Conservation (phyloP, 2,329 filamentous ascomycete genomes). For the Neonectria punicea region DNA sequence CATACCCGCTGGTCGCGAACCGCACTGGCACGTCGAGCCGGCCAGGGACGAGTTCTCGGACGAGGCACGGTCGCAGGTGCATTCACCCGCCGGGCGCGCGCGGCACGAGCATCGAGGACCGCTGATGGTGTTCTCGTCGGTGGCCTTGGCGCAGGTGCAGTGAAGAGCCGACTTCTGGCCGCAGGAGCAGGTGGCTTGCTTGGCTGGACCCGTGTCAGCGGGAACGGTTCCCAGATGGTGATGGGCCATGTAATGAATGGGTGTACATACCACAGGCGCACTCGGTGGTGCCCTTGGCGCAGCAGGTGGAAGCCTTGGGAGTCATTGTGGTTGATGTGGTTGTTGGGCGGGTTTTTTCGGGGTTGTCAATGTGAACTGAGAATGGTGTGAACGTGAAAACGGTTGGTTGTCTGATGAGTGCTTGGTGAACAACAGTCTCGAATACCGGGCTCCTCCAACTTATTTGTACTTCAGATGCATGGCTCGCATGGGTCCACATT, state of each 20-base stretch:
- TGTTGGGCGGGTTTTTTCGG: constrained; percentile 43
- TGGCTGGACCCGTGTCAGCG: constrained; percentile 54
- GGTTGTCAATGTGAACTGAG: neutral
- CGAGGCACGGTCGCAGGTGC: constrained; percentile 80
- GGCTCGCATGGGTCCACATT: constrained; percentile 26
- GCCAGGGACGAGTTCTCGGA: constrained; percentile 73
- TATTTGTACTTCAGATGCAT: constrained; percentile 39
- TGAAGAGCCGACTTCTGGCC: constrained; percentile 87
- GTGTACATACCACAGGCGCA: constrained; percentile 67
- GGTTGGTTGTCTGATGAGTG: constrained; percentile 2
- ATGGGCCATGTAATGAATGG: neutral
- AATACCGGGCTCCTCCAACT: constrained; percentile 23
- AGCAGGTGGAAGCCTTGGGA: constrained; percentile 61
- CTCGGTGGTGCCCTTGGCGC: constrained; percentile 61
- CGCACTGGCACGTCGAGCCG: constrained; percentile 79
- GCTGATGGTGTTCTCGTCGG: constrained; percentile 76
- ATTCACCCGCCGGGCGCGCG: constrained; percentile 80
- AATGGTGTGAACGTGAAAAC: neutral
- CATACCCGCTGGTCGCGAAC: constrained; percentile 76
- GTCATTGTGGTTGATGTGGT: constrained; percentile 39
- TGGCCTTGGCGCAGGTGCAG: constrained; percentile 84
- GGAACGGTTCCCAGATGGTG: neutral
- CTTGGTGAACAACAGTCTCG: constrained; percentile 1
- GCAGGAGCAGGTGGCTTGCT: constrained; percentile 83
- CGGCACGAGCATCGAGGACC: constrained; percentile 87